Conservation (phyloP, 164 flowering plant genomes). For the Brasenia schreberi region DNA sequence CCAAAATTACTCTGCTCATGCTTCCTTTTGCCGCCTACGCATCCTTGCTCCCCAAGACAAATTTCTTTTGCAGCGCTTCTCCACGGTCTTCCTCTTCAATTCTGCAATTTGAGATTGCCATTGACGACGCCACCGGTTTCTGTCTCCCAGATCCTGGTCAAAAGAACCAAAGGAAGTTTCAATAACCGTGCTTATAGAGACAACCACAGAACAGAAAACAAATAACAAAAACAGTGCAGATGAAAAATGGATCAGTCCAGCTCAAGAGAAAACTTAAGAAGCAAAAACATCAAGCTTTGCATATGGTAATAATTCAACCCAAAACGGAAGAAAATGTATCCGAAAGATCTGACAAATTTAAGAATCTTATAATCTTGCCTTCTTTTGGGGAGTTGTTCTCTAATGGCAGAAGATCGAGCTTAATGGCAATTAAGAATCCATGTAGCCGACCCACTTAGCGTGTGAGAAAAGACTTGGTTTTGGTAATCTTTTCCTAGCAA, state of each 20-base stretch:
- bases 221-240: not conserved
- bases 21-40: constrained; percentile 44
- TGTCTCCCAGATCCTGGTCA: constrained; percentile 41
- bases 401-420: too few species aligned
- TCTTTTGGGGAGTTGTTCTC: too few species aligned
- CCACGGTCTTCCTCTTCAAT: constrained; percentile 57
- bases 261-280: not conserved
- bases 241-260: not conserved
- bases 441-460: too few species aligned
- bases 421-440: too few species aligned
- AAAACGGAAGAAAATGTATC: not conserved
- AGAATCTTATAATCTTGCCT: too few species aligned
- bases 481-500: too few species aligned
- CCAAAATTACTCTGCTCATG: constrained; percentile 9
- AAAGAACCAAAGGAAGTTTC: not conserved
- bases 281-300: not conserved
- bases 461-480: too few species aligned
- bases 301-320: not conserved
- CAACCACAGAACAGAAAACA: not conserved
- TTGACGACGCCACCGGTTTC: constrained; percentile 37
- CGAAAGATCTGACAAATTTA: too few species aligned
- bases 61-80: constrained; percentile 28
- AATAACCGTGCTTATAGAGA: not conserved
- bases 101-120: constrained; percentile 72
- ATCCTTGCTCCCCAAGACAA: constrained; percentile 89